phyloP scores from a whole-genome alignment of 2,329 filamentous ascomycete species.

The Fusarium duplospermum region DNA sequence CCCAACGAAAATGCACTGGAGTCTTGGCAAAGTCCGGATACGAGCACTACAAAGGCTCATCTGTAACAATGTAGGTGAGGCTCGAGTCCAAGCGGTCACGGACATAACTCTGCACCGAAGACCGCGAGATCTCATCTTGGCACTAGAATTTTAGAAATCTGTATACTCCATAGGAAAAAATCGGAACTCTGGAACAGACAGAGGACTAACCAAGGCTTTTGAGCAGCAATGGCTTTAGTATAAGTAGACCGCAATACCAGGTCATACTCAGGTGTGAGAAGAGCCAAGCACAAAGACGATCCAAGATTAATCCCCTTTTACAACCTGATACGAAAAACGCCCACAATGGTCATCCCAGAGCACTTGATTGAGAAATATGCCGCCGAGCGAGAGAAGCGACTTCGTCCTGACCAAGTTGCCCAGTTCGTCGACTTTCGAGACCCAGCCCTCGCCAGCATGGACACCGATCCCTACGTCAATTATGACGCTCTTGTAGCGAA shows the following conservation, averaged over 20 bases:
- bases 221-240: neutral
- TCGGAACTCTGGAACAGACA: neutral
- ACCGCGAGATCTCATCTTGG: neutral
- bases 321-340: too few relatives aligned
- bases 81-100: neutral
- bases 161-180: neutral
- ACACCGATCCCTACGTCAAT: neutral
- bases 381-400: neutral
- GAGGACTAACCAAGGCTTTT: neutral
- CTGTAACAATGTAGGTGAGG: too few relatives aligned
- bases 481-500: neutral
- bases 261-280: neutral
- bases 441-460: neutral
- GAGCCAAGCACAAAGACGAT: neutral
- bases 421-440: neutral
- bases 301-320: too few relatives aligned
- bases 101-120: neutral
- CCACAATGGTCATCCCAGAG: neutral
- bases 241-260: neutral
- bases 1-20: neutral
- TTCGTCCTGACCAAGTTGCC: neutral
- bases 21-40: neutral
- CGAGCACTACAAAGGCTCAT: neutral
- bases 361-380: neutral
- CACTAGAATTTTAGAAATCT: neutral